Evolutionary conservation across 2,329 filamentous ascomycete genomes (phyloP).

Genomic region (Monilinia fructicola): DNA sequence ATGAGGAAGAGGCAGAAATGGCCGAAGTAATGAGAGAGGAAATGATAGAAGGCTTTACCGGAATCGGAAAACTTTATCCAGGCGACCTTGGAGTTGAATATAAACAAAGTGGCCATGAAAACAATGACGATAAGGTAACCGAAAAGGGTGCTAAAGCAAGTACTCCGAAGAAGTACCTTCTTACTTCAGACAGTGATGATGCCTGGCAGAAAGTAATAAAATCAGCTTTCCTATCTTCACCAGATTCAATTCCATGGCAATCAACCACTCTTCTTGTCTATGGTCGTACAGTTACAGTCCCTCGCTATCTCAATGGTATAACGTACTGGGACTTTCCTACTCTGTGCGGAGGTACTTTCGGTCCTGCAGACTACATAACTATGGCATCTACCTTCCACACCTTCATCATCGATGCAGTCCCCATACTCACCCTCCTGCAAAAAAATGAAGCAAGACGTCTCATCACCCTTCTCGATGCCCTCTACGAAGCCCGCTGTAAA

Average conservation of each 20-base stretch:
- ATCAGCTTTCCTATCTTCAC: conserved; percentile 29
- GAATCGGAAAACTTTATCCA: conserved; percentile 21
- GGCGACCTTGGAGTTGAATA: conserved; percentile 19
- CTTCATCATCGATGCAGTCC: conserved; percentile 69
- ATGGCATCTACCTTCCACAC: conserved; percentile 79
- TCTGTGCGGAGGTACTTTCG: conserved; percentile 64
- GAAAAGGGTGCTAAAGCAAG: conserved; percentile 24
- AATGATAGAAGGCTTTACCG: conserved; percentile 33
- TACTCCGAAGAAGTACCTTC: conserved; percentile 36
- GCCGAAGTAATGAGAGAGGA: conserved; percentile 41
- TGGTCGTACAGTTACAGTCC: conserved; percentile 61
- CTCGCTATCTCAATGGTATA: conserved; percentile 56
- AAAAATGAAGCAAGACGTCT: conserved; percentile 81
- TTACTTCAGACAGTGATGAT: conserved; percentile 30
- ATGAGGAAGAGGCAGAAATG: conserved; percentile 32
- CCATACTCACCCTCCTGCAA: conserved; percentile 62
- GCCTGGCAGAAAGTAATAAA: conserved; percentile 34
- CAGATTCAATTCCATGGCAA: conserved; percentile 45
- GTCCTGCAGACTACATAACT: conserved; percentile 80
- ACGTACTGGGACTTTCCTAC: conserved; percentile 67
- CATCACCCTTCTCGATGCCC: conserved; percentile 76
- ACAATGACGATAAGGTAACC: conserved; percentile 14
- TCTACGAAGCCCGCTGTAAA: conserved; percentile 80
- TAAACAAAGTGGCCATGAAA: conserved; percentile 17
- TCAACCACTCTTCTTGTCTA: conserved; percentile 55